phyloP scores from a whole-genome alignment of 192 early-diverging fungal species.

The Geranomyces variabilis region DNA sequence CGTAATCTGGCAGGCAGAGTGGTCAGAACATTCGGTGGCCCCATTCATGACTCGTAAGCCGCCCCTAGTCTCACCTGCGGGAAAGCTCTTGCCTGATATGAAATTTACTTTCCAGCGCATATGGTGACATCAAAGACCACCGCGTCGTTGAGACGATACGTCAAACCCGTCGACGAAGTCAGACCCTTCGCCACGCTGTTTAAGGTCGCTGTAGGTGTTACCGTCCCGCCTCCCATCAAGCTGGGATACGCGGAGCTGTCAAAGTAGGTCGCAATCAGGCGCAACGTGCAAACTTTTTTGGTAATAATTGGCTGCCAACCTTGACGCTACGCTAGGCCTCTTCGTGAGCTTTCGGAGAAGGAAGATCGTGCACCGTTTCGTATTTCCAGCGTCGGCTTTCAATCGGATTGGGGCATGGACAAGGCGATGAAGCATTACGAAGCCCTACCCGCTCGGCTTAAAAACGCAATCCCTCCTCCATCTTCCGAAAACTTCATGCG shows the following conservation, averaged over 20 bases:
- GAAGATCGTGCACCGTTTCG: no score
- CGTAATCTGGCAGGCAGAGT: no score
- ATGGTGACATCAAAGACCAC: neutral
- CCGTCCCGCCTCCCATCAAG: slow-evolving; percentile 9
- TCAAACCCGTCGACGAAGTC: slow-evolving; percentile 1
- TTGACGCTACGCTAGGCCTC: no score
- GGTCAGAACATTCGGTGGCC: neutral
- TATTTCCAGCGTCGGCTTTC: no score
- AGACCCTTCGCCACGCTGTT: slow-evolving; percentile 8
- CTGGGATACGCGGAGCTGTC: neutral
- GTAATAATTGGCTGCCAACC: no score
- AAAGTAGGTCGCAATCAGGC: neutral
- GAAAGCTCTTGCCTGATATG: neutral
- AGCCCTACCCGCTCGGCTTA: no score
- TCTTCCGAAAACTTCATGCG: no score
- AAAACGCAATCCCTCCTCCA: no score
- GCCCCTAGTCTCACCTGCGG: neutral
- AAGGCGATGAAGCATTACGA: no score
- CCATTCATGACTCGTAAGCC: slow-evolving; percentile 1
- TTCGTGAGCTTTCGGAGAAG: no score
- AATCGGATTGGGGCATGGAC: no score
- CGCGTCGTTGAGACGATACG: neutral
- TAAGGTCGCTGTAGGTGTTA: slow-evolving; percentile 3
- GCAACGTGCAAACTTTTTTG: no score
- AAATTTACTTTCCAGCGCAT: neutral